Evolutionary conservation across 2,329 filamentous ascomycete species (phyloP).

Genomic region (Nothomitra cinnamomea): DNA sequence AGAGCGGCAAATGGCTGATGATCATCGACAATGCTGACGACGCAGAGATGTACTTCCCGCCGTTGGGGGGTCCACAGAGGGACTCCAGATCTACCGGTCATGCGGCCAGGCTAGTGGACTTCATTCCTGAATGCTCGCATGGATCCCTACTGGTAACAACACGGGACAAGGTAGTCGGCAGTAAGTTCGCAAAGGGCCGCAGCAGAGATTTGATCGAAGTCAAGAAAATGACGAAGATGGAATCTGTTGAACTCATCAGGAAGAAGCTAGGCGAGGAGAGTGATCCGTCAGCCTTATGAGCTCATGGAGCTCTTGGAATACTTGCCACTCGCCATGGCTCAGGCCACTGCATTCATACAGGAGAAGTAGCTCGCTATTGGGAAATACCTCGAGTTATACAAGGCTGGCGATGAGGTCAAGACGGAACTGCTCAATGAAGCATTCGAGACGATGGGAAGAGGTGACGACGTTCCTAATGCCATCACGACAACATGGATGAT

Average conservation of each 20-base stretch:
- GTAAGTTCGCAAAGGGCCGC: not conserved
- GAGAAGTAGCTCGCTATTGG: constrained; percentile 15
- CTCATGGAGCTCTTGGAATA: constrained; percentile 12
- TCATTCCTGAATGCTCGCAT: not conserved
- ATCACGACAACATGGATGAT: constrained; percentile 20
- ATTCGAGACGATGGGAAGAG: constrained; percentile 18
- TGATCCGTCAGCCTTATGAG: not conserved
- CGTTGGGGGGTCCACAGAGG: too few relatives aligned
- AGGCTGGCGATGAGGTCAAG: constrained; percentile 12
- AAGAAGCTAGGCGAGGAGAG: not conserved
- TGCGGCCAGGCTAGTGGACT: not conserved
- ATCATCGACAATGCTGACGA: too few relatives aligned
- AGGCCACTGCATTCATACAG: constrained; percentile 22
- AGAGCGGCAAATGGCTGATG: not conserved
- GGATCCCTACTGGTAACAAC: not conserved
- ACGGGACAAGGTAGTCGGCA: not conserved
- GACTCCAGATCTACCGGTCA: too few relatives aligned
- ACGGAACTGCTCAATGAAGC: constrained; percentile 16
- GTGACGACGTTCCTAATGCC: constrained; percentile 14
- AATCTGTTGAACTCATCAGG: not conserved
- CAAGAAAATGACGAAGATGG: not conserved
- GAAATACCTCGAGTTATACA: constrained; percentile 17
- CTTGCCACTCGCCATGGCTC: constrained; percentile 21
- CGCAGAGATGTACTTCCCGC: not conserved
- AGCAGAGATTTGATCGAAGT: not conserved